These are phyloP conservation scores for Phialophora chinensis DNA, from an alignment of 2,329 filamentous ascomycete species.

Conservation along the genomic window DNA sequence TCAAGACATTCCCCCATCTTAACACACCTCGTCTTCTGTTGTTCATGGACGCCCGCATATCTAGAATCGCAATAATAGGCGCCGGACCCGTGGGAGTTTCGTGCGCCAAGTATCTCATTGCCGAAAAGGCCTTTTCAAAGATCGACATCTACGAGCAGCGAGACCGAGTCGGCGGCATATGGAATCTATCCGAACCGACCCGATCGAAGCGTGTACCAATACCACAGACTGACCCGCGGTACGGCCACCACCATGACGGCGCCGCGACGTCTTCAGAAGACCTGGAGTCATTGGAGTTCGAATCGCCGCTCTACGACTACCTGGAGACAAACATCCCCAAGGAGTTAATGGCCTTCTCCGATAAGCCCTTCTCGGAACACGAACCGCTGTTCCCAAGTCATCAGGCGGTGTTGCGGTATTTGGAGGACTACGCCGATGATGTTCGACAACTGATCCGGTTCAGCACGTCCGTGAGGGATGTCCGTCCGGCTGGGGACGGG, in stretches of 20 bases:
- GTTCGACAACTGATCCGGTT: constrained; percentile 72
- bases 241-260: constrained; percentile 56
- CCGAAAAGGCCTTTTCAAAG: constrained; percentile 70
- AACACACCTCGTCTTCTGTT: neutral
- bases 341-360: constrained; percentile 78
- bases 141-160: constrained; percentile 86
- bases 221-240: constrained; percentile 64
- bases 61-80: constrained; percentile 37
- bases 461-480: constrained; percentile 44
- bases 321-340: constrained; percentile 88
- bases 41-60: neutral
- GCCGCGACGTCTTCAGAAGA: constrained; percentile 7
- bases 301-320: constrained; percentile 82
- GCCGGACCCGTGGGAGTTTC: constrained; percentile 60
- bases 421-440: constrained; percentile 73
- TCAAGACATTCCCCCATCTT: too few species aligned
- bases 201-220: constrained; percentile 65
- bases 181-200: constrained; percentile 67
- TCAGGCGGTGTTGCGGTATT: constrained; percentile 72
- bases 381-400: constrained; percentile 77
- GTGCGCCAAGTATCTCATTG: constrained; percentile 78
- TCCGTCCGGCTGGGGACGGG: constrained; percentile 8
- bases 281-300: constrained; percentile 63
- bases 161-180: constrained; percentile 76
- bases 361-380: constrained; percentile 67